These are phyloP conservation scores for Lichtheimia ornata DNA, from an alignment of 371 early-diverging fungal genomes.

Conservation along the genomic window DNA sequence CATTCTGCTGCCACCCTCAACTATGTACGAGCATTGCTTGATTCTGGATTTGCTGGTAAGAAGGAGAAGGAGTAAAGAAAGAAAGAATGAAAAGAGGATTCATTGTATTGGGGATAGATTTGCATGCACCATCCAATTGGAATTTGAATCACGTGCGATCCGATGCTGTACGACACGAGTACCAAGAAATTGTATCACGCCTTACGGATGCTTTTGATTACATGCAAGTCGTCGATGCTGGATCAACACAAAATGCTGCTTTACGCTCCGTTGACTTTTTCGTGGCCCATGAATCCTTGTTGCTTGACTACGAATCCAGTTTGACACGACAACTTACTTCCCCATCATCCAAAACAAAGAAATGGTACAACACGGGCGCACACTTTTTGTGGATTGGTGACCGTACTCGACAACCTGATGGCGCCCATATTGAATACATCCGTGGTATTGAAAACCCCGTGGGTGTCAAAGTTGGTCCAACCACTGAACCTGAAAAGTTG, in stretches of 20 bases:
- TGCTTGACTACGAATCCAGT: constrained; percentile 89
- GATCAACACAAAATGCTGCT: constrained; percentile 32
- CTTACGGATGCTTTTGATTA: constrained; percentile 89
- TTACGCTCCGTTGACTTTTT: constrained; percentile 84
- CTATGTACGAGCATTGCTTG: constrained; percentile 86
- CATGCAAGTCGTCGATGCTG: constrained; percentile 89
- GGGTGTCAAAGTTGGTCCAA: constrained; percentile 95
- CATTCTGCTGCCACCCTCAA: constrained; percentile 97
- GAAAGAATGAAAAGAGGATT: neutral
- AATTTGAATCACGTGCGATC: constrained; percentile 88
- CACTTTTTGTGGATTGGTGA: constrained; percentile 99
- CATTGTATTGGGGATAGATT: constrained; percentile 48
- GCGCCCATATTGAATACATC: constrained; percentile 96
- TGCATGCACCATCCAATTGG: constrained; percentile 91
- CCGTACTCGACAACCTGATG: constrained; percentile 93
- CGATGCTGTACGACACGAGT: constrained; percentile 78
- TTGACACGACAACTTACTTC: constrained; percentile 70
- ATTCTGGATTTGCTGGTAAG: constrained; percentile 75
- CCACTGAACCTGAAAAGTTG: constrained; percentile 84
- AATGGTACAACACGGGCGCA: constrained; percentile 71
- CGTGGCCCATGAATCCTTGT: constrained; percentile 93
- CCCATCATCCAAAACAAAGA: constrained; percentile 41
- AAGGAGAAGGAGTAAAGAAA: neutral
- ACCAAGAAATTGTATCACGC: constrained; percentile 85
- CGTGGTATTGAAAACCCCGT: constrained; percentile 94